Evolutionary conservation across 1,284 basidiomycete genomes (phyloP).

Genomic region (Fomitopsis schrenkii): DNA sequence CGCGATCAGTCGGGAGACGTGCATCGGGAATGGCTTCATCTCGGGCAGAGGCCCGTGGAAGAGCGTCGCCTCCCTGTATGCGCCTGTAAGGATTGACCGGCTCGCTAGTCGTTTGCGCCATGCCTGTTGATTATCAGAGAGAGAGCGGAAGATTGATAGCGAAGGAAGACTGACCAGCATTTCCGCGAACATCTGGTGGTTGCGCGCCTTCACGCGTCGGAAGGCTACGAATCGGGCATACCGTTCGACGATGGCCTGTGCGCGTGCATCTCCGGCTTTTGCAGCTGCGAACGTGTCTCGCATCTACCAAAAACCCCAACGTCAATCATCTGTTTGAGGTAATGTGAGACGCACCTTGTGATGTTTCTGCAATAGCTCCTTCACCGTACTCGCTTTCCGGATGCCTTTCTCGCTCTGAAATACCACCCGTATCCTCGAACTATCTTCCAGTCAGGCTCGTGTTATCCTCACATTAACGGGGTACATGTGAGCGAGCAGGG

Average conservation of each 20-base stretch:
- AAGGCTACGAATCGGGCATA: conserved; percentile 52
- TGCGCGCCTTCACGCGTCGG: conserved; percentile 35
- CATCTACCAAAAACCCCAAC: conserved; percentile 39
- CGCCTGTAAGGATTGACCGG: conserved; percentile 66
- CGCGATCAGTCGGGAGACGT: conserved; percentile 66
- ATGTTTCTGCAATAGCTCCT: conserved; percentile 41
- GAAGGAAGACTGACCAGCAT: conserved; percentile 43
- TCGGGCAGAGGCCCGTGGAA: conserved; percentile 71
- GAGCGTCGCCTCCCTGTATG: conserved; percentile 54
- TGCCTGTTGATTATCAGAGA: conserved; percentile 29
- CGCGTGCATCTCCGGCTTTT: conserved; percentile 44
- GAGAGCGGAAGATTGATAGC: not conserved
- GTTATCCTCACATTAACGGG: not conserved
- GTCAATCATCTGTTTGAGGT: not conserved
- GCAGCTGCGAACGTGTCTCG: conserved; percentile 55
- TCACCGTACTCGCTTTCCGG: conserved; percentile 22
- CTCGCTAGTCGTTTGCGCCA: conserved; percentile 48
- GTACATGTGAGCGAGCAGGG: not conserved
- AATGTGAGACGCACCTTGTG: conserved; percentile 42
- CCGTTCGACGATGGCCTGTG: conserved; percentile 43
- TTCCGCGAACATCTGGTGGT: conserved; percentile 41
- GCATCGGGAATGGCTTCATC: conserved; percentile 69
- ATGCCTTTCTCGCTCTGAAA: conserved; percentile 51
- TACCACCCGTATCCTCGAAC: conserved; percentile 47
- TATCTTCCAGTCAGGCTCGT: conserved; percentile 36